Evolutionary conservation across 345 rosid species (phyloP).

Genomic region (Moricandia arvensis): DNA sequence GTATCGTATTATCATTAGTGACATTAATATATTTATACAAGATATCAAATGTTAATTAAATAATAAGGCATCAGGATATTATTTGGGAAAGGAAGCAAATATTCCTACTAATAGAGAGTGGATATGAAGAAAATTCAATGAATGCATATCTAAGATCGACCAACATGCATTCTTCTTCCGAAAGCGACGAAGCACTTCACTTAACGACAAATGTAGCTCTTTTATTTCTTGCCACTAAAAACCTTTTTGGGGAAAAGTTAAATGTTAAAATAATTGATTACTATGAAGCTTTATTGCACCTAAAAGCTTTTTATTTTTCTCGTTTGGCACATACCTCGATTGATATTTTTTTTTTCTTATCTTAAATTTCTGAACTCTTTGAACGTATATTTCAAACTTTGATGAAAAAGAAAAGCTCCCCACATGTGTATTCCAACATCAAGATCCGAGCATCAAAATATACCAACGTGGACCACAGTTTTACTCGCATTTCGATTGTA

Average conservation of each 20-base stretch:
- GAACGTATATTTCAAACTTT: too few species aligned
- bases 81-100: too few species aligned
- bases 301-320: background rate
- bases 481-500: conserved; percentile 18
- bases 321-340: background rate
- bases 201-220: conserved; percentile 19
- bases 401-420: background rate
- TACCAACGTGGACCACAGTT: conserved; percentile 21
- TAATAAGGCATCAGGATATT: background rate
- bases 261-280: background rate
- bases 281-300: background rate
- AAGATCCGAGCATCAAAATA: conserved; percentile 24
- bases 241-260: background rate
- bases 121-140: conserved; percentile 19
- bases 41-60: background rate
- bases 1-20: background rate
- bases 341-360: background rate
- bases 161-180: conserved; percentile 27
- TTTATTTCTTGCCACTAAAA: background rate
- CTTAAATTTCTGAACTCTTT: too few species aligned
- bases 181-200: conserved; percentile 37
- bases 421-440: background rate
- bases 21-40: background rate
- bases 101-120: background rate
- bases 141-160: conserved; percentile 26